These are phyloP conservation scores for Dimargaris verticillata DNA, from an alignment of 192 early-diverging fungal species.

Conservation along the genomic window DNA sequence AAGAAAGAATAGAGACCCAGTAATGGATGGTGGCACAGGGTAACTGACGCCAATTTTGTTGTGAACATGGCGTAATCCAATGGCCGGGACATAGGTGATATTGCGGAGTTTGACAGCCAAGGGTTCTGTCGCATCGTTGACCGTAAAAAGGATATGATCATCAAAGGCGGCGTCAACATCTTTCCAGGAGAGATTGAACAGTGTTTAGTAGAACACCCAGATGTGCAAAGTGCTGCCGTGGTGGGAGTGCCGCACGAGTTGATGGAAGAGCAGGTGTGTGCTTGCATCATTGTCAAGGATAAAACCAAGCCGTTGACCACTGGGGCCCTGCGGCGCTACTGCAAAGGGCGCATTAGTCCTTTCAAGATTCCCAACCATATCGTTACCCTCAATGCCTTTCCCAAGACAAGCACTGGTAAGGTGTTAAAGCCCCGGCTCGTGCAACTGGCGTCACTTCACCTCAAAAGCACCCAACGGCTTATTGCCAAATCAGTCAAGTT, in stretches of 20 bases:
- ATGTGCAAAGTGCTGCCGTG: background rate
- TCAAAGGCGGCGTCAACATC: conserved; percentile 6
- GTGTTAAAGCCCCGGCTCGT: too few relatives aligned
- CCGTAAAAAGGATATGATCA: conserved; percentile 12
- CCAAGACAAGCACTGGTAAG: conserved; percentile 1
- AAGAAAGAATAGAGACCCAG: too few relatives aligned
- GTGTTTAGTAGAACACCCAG: background rate
- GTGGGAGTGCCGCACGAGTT: background rate
- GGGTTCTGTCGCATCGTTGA: conserved; percentile 13
- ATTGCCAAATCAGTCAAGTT: too few relatives aligned
- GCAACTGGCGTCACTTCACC: too few relatives aligned
- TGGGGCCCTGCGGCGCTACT: background rate
- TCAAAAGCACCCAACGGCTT: too few relatives aligned
- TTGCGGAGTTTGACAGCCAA: conserved; percentile 13
- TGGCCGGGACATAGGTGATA: too few relatives aligned
- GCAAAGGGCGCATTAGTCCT: background rate
- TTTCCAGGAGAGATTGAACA: background rate
- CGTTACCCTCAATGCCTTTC: background rate
- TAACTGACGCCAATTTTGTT: too few relatives aligned
- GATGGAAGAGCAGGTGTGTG: background rate
- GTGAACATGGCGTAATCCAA: too few relatives aligned
- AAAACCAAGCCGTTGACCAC: background rate
- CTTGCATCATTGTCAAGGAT: background rate
- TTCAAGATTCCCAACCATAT: background rate
- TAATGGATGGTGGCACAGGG: too few relatives aligned